Evolutionary conservation across 2,329 filamentous ascomycete species (phyloP), one percentile per base, ranked within the genome.

Genomic region (Gremmenia infestans): DNA sequence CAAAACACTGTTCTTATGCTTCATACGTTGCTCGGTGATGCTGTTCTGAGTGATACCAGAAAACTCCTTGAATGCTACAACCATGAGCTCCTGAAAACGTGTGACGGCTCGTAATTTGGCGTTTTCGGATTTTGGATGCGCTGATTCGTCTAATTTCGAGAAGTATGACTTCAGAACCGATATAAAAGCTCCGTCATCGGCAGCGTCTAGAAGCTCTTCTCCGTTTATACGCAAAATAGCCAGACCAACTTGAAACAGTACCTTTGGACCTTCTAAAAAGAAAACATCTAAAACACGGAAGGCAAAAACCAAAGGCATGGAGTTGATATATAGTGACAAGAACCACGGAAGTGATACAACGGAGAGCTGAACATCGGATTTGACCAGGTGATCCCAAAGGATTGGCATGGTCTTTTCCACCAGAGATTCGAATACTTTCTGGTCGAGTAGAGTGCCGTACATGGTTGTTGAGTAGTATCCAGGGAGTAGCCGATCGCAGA

Each of bases 401-500:
- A 99, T 88, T 1, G 94, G 94, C 92, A 99, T 97, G 1, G 94
- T 99, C 75, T 91, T 94, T 72, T 99, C 94, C n/a, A 99, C 94
- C 4, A 99, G 79, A 2, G 89, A 95, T 74, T 99, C 94, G 67
- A 99, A 99, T 14, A 99, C 94, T 64, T 94, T 91, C 68, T 99
- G 94, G 68, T 99, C 94, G 40, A 99, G 81, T 5, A 99, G 79
- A 1, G 94, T 99, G 64, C 94, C 94, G 73, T 99, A 99, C 94
- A 99, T 99, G 62, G 95, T 99, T 17, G 89, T 95, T 5, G 93
- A 97, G 72, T 99, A 99, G 76, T 99, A 99, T 4, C 94, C 94
- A 0, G 94, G 94, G 3, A 97, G 82, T 2, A 99, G 79, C 48
- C 93, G 87, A 71, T 97, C 93, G 75, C 94, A 99, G 15, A 99